Base-by-base conservation (phyloP, 2,329 filamentous ascomycete genomes). In the Zymoseptoria ardabiliae region DNA sequence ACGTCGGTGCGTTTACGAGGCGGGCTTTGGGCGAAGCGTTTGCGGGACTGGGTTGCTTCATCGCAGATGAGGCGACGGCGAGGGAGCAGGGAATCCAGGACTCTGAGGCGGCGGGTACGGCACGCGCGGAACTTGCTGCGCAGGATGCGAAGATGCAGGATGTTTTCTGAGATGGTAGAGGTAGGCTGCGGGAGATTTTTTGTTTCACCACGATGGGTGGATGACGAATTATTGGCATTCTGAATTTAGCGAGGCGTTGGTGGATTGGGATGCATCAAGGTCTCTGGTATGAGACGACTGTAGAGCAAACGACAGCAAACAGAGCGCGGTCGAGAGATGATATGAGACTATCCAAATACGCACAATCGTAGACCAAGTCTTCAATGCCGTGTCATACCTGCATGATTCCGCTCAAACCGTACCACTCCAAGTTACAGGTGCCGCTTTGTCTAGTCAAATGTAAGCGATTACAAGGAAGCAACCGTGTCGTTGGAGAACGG, bases 11-110 rank as follows among this genome's bases (percentile, higher is more conserved):
- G 71, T 97, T 94, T 71, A 90, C 91, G 68, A 81, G 85, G 7
- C 81, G 92, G 22, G 87, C 90, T 22, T 77, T 99, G 71, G 89
- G 90, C 61, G 92, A 97, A 71, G 91, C 93, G 0, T 97, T 97
- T 75, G 85, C 90, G 0, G 94, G 95, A 0, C 74, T 99, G 61
- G 91, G 89, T 0, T 89, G 96, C 50, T 95, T 96, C 67, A 79
- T 99, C 50, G 87, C 84, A 41, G 91, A 97, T 52, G 92, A 96
- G 70, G 70, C 67, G 54, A 71, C 54, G 63, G 77, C 77, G 53
- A 72, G 69, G 23, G 74, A 76, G 53, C 75, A 71, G 30, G 74
- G 73, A 54, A 73, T 65, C 4, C 63, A 65, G 48, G 64, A 65
- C 11, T 61, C 57, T 8, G 35, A 45, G n/a, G 68, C 66, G 4